phyloP scores from a whole-genome alignment of 345 rosid species.

The Aurinia saxatilis region DNA sequence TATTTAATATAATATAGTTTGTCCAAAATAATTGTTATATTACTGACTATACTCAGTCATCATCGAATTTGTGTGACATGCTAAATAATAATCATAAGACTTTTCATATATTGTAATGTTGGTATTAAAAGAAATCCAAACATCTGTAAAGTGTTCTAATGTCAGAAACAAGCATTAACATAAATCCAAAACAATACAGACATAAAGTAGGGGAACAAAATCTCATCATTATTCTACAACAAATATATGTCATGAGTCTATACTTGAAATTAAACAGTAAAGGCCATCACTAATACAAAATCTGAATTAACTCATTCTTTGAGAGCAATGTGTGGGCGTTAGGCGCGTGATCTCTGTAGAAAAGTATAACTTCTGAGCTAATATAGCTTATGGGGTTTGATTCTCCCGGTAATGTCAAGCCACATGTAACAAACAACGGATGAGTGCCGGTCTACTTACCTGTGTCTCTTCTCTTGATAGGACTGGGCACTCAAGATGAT shows the following conservation, averaged over 20 bases:
- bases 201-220: no score
- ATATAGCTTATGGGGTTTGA: background rate
- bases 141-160: background rate
- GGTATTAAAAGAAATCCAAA: background rate
- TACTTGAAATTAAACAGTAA: no score
- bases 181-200: slow-evolving; percentile 10
- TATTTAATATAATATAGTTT: no score
- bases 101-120: background rate
- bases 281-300: background rate
- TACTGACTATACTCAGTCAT: no score
- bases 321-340: no score
- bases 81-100: background rate
- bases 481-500: background rate
- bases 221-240: no score
- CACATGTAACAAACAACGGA: background rate
- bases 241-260: background rate
- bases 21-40: no score
- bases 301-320: no score
- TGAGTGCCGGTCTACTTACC: background rate
- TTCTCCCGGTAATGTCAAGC: background rate
- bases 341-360: background rate
- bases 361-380: background rate
- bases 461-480: background rate
- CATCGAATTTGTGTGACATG: background rate
- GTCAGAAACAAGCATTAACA: background rate